Evolutionary conservation across 306 rosid species (phyloP).

Genomic region (Nissolia schottii): DNA sequence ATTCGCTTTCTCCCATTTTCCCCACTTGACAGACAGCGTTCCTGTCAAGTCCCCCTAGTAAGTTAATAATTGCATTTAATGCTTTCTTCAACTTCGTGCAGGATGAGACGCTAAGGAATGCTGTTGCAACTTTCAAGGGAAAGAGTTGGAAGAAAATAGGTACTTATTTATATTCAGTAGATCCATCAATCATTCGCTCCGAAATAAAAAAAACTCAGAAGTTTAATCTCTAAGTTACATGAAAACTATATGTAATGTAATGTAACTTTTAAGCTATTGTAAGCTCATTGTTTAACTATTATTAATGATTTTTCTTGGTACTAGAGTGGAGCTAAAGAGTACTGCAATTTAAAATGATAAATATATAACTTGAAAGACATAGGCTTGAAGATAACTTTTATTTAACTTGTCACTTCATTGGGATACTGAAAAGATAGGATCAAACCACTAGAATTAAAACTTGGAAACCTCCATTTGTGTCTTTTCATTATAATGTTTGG

Average conservation of each 20-base stretch:
- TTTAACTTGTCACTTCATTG: neutral
- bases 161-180: slow-evolving; percentile 30
- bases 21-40: too few relatives aligned
- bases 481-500: neutral
- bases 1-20: too few relatives aligned
- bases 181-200: neutral
- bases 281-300: neutral
- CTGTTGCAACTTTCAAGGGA: slow-evolving; percentile 83
- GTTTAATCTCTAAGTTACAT: slow-evolving; percentile 2
- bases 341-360: neutral
- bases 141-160: slow-evolving; percentile 99
- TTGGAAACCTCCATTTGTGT: neutral
- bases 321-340: neutral
- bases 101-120: slow-evolving; percentile 96
- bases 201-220: neutral
- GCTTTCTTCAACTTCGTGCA: slow-evolving; percentile 33
- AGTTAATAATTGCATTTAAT: slow-evolving; percentile 2
- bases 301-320: slow-evolving; percentile 4
- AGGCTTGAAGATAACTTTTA: neutral
- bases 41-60: too few relatives aligned
- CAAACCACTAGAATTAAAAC: neutral
- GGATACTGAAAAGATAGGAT: neutral
- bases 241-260: neutral
- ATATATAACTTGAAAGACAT: neutral
- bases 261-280: neutral